These are phyloP conservation scores for Wallacemonas sp. DNA, from an alignment of 208 protist species.

Conservation along the genomic window DNA sequence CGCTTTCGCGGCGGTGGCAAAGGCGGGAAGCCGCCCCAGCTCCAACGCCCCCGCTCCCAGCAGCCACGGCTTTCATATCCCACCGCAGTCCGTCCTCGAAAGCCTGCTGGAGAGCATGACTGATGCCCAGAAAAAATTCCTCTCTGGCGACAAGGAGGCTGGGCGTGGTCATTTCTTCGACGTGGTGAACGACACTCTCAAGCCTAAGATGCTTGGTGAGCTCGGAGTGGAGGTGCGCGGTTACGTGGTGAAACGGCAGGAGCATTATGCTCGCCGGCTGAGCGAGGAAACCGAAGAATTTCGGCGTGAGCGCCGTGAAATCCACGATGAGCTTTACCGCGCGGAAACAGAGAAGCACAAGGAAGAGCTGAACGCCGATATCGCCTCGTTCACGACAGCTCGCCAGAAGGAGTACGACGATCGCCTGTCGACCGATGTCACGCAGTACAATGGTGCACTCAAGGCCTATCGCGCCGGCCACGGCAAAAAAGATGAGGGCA, in stretches of 20 bases:
- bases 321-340: slow-evolving; percentile 51
- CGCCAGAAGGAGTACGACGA: slow-evolving; percentile 41
- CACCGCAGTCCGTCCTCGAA: slow-evolving; percentile 12
- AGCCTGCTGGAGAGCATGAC: slow-evolving; percentile 19
- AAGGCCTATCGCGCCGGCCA: slow-evolving; percentile 27
- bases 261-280: slow-evolving; percentile 41
- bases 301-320: slow-evolving; percentile 40
- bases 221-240: slow-evolving; percentile 33
- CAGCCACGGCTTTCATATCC: slow-evolving; percentile 5
- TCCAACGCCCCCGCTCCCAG: background rate
- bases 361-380: slow-evolving; percentile 35
- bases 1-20: background rate
- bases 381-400: slow-evolving; percentile 34
- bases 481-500: slow-evolving; percentile 4
- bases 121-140: slow-evolving; percentile 18
- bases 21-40: background rate
- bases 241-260: slow-evolving; percentile 32
- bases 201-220: slow-evolving; percentile 35
- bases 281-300: slow-evolving; percentile 56
- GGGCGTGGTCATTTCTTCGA: slow-evolving; percentile 37
- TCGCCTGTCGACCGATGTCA: slow-evolving; percentile 33
- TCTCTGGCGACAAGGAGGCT: slow-evolving; percentile 16
- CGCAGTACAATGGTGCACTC: slow-evolving; percentile 43
- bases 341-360: slow-evolving; percentile 40
- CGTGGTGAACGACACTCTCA: slow-evolving; percentile 38